phyloP scores from a whole-genome alignment of 2,329 filamentous ascomycete genomes.

The Penicillium expansum region DNA sequence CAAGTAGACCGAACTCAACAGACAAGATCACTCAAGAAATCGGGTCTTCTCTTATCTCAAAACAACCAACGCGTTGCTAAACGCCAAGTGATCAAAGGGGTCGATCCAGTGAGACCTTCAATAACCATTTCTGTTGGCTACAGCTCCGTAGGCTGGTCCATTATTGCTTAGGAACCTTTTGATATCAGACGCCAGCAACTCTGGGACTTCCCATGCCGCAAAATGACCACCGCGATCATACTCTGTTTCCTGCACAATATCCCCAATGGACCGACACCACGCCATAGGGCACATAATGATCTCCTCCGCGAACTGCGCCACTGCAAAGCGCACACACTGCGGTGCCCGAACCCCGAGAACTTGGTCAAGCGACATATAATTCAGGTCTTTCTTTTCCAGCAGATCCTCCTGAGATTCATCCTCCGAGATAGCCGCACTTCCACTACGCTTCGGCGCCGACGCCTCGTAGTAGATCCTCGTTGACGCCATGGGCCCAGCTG shows the following conservation, averaged over 20 bases:
- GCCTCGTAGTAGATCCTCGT: constrained; percentile 71
- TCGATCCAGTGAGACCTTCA: background rate
- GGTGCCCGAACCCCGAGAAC: constrained; percentile 44
- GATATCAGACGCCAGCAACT: constrained; percentile 47
- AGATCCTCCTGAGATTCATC: constrained; percentile 2
- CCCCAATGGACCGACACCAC: constrained; percentile 52
- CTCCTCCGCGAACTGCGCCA: constrained; percentile 54
- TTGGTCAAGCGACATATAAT: constrained; percentile 18
- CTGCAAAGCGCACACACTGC: constrained; percentile 50
- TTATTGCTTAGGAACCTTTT: constrained; percentile 48
- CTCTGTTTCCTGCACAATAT: constrained; percentile 50
- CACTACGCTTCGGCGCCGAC: constrained; percentile 28
- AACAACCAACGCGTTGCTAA: background rate
- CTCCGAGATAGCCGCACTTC: background rate
- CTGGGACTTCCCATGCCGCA: constrained; percentile 52
- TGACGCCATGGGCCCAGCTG: constrained; percentile 65
- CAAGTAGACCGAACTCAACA: background rate
- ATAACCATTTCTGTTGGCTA: constrained; percentile 39
- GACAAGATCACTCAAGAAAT: background rate
- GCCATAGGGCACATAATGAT: constrained; percentile 49
- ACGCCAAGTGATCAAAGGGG: background rate
- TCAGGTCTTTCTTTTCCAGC: background rate
- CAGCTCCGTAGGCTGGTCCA: constrained; percentile 36
- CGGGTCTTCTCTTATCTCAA: background rate
- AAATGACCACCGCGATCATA: constrained; percentile 53